phyloP scores from a whole-genome alignment of 805 yeast species.

The Wickerhamomyces canadensis region DNA sequence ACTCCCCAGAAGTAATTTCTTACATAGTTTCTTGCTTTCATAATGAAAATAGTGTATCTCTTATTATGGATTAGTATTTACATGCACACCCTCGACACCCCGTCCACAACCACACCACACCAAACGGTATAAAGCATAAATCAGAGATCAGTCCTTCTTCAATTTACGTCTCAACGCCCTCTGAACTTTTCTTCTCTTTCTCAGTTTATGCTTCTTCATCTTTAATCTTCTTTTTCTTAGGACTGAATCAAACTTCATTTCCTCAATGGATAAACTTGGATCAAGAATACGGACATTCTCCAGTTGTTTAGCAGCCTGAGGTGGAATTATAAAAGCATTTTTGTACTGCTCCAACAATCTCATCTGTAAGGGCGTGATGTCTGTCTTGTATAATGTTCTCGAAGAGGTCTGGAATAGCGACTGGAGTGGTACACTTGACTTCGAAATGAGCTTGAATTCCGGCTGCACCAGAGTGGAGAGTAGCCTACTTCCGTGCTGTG shows the following conservation, averaged over 20 bases:
- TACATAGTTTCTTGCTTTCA: too few species aligned
- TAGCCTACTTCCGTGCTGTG: neutral
- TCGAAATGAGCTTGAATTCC: constrained; percentile 1
- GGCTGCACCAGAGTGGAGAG: constrained; percentile 4
- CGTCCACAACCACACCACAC: too few species aligned
- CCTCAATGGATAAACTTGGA: constrained; percentile 7
- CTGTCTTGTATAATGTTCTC: constrained; percentile 5
- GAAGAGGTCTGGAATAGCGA: constrained; percentile 1
- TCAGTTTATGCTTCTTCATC: constrained; percentile 96
- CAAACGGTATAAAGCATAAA: too few species aligned
- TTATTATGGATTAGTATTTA: neutral
- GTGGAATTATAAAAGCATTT: constrained; percentile 16
- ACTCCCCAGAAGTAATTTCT: too few species aligned
- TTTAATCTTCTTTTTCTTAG: constrained; percentile 82
- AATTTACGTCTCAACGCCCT: constrained; percentile 69
- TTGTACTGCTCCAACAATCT: constrained; percentile 5
- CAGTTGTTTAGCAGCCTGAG: constrained; percentile 15
- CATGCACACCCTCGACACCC: neutral
- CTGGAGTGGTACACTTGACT: constrained; percentile 1
- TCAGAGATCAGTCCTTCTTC: constrained; percentile 23
- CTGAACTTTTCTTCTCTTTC: constrained; percentile 95
- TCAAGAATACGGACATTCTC: constrained; percentile 10
- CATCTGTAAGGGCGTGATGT: constrained; percentile 8
- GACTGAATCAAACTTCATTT: constrained; percentile 51
- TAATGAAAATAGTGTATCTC: neutral